Evolutionary conservation across 345 rosid genomes (phyloP).

Genomic region (Fremontodendron californicum): DNA sequence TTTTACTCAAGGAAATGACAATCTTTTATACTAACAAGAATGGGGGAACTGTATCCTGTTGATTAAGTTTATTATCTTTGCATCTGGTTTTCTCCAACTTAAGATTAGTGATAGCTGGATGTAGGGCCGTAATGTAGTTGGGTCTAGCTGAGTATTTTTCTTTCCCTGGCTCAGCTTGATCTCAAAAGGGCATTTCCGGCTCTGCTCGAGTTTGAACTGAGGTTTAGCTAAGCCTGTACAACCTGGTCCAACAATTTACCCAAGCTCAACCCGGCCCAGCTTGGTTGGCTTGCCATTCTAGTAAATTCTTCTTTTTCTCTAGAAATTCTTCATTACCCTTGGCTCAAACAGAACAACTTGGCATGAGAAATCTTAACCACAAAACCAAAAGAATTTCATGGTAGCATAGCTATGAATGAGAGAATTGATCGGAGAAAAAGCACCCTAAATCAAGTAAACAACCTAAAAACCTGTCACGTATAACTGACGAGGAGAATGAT

Average conservation of each 20-base stretch:
- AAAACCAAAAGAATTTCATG: neutral
- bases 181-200: neutral
- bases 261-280: neutral
- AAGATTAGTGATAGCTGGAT: neutral
- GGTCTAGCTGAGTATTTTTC: neutral
- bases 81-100: conserved; percentile 6
- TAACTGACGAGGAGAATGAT: neutral
- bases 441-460: neutral
- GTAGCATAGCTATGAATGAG: neutral
- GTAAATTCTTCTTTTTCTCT: neutral
- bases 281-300: neutral
- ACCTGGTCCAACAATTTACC: neutral
- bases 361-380: neutral
- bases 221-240: neutral
- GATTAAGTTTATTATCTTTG: neutral
- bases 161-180: neutral
- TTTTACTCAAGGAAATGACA: neutral
- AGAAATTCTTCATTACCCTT: neutral
- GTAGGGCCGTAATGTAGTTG: neutral
- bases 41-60: too few relatives aligned
- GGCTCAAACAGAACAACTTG: neutral
- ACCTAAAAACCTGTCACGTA: neutral
- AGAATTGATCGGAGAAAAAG: neutral
- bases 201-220: neutral
- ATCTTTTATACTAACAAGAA: neutral